Percentiles rank a stretch among this genome's conserved stretches.
These are phyloP conservation scores for Trypanosoma mega DNA, from an alignment of 208 protist species.

Conservation along the genomic window DNA sequence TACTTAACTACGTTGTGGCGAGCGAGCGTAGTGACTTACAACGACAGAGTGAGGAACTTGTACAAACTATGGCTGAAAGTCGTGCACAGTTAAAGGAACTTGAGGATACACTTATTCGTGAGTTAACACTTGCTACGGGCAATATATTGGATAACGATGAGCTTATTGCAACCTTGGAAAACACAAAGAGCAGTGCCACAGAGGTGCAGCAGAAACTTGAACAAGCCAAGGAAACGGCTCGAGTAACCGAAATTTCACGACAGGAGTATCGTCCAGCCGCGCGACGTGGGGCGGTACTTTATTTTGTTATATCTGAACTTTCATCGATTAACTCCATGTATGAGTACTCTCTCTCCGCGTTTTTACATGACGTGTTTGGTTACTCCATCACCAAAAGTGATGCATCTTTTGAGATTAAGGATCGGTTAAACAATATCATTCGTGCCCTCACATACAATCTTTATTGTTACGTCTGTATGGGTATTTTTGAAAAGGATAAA, in stretches of 20 bases:
- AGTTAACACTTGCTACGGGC: slow-evolving; percentile 94
- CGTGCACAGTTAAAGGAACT: slow-evolving; percentile 96
- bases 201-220: slow-evolving; percentile 97
- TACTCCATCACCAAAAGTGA: slow-evolving; percentile 94
- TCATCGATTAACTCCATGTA: slow-evolving; percentile 98
- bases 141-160: slow-evolving; percentile 99
- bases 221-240: slow-evolving; percentile 92
- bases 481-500: slow-evolving; percentile 98
- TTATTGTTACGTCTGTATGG: slow-evolving; percentile 98
- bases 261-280: slow-evolving; percentile 96
- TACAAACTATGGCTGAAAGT: slow-evolving; percentile 97
- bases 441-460: slow-evolving; percentile 95
- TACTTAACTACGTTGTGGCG: slow-evolving; percentile 98
- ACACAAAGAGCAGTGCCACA: slow-evolving; percentile 97
- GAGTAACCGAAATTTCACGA: slow-evolving; percentile 95
- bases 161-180: slow-evolving; percentile 97
- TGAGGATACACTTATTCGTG: slow-evolving; percentile 98
- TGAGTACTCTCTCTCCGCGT: slow-evolving; percentile 98
- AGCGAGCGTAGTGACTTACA: slow-evolving; percentile 97
- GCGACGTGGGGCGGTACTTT: slow-evolving; percentile 96
- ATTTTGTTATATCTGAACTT: slow-evolving; percentile 97
- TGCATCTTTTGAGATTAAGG: slow-evolving; percentile 89
- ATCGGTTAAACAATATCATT: slow-evolving; percentile 98
- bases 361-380: slow-evolving; percentile 96
- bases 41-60: slow-evolving; percentile 93